These are phyloP conservation scores for Globisporangium lucens DNA, from an alignment of 352 stramenopile species.

Conservation along the genomic window DNA sequence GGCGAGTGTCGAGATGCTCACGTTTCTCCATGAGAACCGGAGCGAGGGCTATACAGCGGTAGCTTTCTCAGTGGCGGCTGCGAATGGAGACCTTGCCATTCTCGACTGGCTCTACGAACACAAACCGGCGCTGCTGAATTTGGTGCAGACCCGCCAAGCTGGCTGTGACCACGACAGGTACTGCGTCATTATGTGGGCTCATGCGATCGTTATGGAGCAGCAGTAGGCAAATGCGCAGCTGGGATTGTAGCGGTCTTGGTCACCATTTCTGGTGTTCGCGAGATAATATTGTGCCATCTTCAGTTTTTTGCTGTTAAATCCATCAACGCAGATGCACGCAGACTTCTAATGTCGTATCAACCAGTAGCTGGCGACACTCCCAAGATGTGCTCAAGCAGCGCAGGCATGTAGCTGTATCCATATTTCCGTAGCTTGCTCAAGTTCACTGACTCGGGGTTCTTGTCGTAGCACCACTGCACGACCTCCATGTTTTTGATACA, in stretches of 20 bases:
- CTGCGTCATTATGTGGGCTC: neutral
- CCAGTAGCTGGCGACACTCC: neutral
- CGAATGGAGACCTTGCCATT: neutral
- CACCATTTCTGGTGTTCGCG: neutral
- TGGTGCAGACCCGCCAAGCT: neutral
- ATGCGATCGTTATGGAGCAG: neutral
- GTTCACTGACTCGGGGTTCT: neutral
- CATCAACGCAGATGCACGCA: neutral
- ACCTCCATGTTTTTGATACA: neutral
- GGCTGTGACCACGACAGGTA: neutral
- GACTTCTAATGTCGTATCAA: neutral
- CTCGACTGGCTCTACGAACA: neutral
- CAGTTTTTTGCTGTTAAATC: neutral
- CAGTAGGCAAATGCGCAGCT: neutral
- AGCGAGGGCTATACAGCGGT: neutral
- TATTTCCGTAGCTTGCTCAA: neutral
- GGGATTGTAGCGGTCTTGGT: neutral
- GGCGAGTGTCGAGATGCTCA: neutral
- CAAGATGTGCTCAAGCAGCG: neutral
- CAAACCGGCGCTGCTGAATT: neutral
- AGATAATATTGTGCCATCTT: neutral
- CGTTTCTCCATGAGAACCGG: neutral
- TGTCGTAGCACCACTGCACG: constrained; percentile 1
- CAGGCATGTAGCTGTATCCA: neutral
- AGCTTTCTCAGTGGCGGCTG: neutral